Conservation (phyloP, 2,329 filamentous ascomycete genomes). For the Eurotiales sp. region DNA sequence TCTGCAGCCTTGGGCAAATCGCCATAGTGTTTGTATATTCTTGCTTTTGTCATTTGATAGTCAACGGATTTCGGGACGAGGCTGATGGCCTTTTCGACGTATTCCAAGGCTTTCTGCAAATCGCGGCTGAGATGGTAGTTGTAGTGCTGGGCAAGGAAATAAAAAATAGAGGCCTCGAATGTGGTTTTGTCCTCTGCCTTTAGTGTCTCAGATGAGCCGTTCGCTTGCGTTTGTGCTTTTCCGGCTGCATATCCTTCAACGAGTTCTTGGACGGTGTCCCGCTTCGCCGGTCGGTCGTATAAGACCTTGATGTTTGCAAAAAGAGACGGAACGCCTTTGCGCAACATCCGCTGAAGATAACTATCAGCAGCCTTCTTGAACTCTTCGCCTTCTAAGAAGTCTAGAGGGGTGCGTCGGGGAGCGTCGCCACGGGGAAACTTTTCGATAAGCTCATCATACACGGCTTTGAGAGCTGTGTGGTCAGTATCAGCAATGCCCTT, state of each 20-base stretch:
- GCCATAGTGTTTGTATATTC: slow-evolving; percentile 88
- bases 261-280: slow-evolving; percentile 67
- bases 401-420: slow-evolving; percentile 77
- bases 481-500: slow-evolving; percentile 63
- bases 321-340: slow-evolving; percentile 89
- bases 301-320: slow-evolving; percentile 96
- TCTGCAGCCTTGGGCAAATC: slow-evolving; percentile 75
- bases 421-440: slow-evolving; percentile 83
- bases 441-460: slow-evolving; percentile 78
- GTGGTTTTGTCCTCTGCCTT: slow-evolving; percentile 51
- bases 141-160: slow-evolving; percentile 96
- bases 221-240: slow-evolving; percentile 43
- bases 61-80: slow-evolving; percentile 78
- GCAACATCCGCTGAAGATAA: slow-evolving; percentile 80
- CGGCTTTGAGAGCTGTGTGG: slow-evolving; percentile 60
- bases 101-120: slow-evolving; percentile 73
- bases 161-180: slow-evolving; percentile 76
- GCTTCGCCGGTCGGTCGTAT: slow-evolving; percentile 75
- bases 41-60: slow-evolving; percentile 90
- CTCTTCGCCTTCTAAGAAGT: slow-evolving; percentile 78
- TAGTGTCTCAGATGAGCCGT: slow-evolving; percentile 46
- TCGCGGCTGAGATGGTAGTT: slow-evolving; percentile 87
- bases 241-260: slow-evolving; percentile 73
- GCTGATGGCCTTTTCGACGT: slow-evolving; percentile 78
- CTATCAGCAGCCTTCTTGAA: slow-evolving; percentile 73